Evolutionary conservation across 805 yeast genomes (phyloP).

Genomic region (Soucietia sequanensis): DNA sequence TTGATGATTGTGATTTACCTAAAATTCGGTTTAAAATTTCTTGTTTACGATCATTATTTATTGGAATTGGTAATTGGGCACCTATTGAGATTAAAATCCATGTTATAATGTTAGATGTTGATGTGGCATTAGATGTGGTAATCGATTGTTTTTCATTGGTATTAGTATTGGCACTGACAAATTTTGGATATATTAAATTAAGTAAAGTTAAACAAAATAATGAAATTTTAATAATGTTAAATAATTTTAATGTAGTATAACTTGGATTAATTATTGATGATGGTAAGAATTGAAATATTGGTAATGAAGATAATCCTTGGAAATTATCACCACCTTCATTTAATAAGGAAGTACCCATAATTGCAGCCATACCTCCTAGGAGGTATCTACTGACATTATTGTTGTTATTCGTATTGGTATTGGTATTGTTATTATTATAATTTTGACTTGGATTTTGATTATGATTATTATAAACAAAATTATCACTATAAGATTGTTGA

Average conservation of each 20-base stretch:
- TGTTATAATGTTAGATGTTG: neutral
- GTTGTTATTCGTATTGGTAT: constrained; percentile 10
- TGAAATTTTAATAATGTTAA: constrained; percentile 19
- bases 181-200: constrained; percentile 12
- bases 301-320: constrained; percentile 49
- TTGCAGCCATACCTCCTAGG: constrained; percentile 63
- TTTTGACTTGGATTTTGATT: neutral
- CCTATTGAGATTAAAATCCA: constrained; percentile 30
- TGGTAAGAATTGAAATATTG: constrained; percentile 26
- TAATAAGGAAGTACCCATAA: constrained; percentile 60
- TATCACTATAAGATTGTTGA: constrained; percentile 11
- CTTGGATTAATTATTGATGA: constrained; percentile 15
- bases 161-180: neutral
- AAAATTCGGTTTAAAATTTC: constrained; percentile 15
- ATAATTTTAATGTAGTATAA: constrained; percentile 22
- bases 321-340: constrained; percentile 45
- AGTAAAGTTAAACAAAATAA: constrained; percentile 20
- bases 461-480: constrained; percentile 10
- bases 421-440: neutral
- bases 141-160: constrained; percentile 3
- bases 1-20: constrained; percentile 12
- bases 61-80: constrained; percentile 22
- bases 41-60: constrained; percentile 13
- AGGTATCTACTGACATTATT: constrained; percentile 43
- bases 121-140: constrained; percentile 6